Evolutionary conservation across 2,329 filamentous ascomycete species (phyloP).

Genomic region (Exophiala sp.): DNA sequence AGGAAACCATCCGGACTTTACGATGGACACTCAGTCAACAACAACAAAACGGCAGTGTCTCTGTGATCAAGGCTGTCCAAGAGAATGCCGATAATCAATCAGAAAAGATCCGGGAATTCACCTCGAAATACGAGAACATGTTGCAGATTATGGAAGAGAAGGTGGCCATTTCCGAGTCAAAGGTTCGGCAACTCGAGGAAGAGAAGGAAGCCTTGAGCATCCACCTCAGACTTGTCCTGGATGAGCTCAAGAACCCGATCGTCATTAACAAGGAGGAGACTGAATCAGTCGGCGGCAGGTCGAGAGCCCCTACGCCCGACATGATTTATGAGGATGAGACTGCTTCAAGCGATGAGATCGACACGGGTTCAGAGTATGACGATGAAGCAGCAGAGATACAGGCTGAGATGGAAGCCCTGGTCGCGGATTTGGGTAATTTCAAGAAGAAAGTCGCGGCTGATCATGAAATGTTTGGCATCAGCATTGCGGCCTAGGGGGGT

Average conservation of each 20-base stretch:
- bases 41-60: conserved; percentile 29
- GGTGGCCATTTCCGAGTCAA: conserved; percentile 62
- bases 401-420: conserved; percentile 76
- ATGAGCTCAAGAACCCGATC: conserved; percentile 88
- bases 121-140: conserved; percentile 69
- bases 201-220: conserved; percentile 75
- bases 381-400: conserved; percentile 64
- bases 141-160: conserved; percentile 45
- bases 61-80: conserved; percentile 65
- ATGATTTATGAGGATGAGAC: conserved; percentile 34
- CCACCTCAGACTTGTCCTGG: conserved; percentile 81
- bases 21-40: conserved; percentile 67
- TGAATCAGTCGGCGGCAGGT: conserved; percentile 12
- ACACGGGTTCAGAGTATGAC: conserved; percentile 56
- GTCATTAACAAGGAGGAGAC: conserved; percentile 45
- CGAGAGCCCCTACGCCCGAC: conserved; percentile 23
- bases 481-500: conserved; percentile 11
- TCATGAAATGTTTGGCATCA: conserved; percentile 29
- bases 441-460: conserved; percentile 84
- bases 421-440: conserved; percentile 76
- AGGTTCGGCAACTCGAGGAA: conserved; percentile 43
- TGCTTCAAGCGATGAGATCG: conserved; percentile 36
- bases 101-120: conserved; percentile 89
- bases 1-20: conserved; percentile 82
- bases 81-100: conserved; percentile 74